These are phyloP conservation scores for Phytopythium sindhum DNA, from an alignment of 352 stramenopile species.

Conservation along the genomic window DNA sequence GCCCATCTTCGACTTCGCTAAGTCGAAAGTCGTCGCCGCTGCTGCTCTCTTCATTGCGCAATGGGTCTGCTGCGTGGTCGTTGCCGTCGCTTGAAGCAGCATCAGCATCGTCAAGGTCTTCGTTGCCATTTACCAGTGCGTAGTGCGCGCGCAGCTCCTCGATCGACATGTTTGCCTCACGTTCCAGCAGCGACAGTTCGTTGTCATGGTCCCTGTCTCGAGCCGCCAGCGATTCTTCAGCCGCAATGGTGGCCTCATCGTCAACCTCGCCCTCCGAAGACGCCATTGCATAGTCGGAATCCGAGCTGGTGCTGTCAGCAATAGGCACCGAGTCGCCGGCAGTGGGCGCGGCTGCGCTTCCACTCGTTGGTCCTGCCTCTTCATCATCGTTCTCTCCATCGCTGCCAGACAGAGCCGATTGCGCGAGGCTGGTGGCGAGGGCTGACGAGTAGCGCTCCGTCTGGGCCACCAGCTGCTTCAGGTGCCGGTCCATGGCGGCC, in stretches of 20 bases:
- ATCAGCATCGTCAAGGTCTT: conserved; percentile 22
- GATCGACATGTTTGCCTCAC: conserved; percentile 77
- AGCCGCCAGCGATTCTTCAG: conserved; percentile 12
- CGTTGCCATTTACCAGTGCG: conserved; percentile 13
- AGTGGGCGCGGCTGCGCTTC: conserved; percentile 7
- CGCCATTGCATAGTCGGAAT: conserved; percentile 13
- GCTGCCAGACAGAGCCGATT: background rate
- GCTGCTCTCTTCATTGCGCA: background rate
- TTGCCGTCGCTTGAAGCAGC: conserved; percentile 4
- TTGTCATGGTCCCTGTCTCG: conserved; percentile 13
- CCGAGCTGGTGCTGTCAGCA: conserved; percentile 23
- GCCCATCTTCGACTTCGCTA: conserved; percentile 21
- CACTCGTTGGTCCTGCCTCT: conserved; percentile 5
- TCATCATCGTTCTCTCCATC: conserved; percentile 1
- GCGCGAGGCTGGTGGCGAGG: conserved; percentile 62
- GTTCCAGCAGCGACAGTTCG: conserved; percentile 63
- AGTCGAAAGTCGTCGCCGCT: conserved; percentile 41
- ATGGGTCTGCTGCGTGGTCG: conserved; percentile 2
- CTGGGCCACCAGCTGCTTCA: conserved; percentile 94
- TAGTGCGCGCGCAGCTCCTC: conserved; percentile 82
- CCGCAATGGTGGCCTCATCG: conserved; percentile 40
- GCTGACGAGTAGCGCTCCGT: conserved; percentile 95
- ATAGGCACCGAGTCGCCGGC: conserved; percentile 5
- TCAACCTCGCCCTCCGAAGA: conserved; percentile 42
- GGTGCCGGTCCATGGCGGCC: conserved; percentile 95